A percentile compares a stretch with the other conserved stretches of the same genome.
Conservation (phyloP, 23 red algal genomes). For the Gracilaria domingensis region DNA sequence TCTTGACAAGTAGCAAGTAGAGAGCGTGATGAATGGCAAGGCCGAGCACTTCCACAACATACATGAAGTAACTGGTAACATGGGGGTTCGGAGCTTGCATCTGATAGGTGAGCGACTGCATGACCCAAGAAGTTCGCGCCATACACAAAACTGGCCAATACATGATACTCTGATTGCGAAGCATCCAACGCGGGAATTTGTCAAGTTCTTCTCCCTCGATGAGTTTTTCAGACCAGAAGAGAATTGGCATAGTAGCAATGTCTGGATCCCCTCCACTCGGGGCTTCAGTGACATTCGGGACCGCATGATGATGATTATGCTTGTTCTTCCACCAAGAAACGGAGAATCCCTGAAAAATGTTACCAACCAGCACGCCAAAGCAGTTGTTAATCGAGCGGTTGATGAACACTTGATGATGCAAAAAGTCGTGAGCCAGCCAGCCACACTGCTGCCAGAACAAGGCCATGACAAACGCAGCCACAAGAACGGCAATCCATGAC, state of each 20-base stretch:
- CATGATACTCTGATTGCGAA: conserved; percentile 73
- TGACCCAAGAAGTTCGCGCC: conserved; percentile 79
- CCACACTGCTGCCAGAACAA: conserved; percentile 93
- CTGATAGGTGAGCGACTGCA: conserved; percentile 72
- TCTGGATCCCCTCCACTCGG: conserved; percentile 85
- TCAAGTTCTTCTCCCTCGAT: conserved; percentile 83
- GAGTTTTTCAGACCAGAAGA: conserved; percentile 91
- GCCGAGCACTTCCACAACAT: conserved; percentile 45
- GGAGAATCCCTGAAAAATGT: conserved; percentile 91
- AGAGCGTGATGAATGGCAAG: conserved; percentile 67
- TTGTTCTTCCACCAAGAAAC: conserved; percentile 95
- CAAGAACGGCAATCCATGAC: not conserved
- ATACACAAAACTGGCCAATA: conserved; percentile 83
- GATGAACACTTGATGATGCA: conserved; percentile 88
- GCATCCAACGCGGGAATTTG: conserved; percentile 64
- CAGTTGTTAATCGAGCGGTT: conserved; percentile 69
- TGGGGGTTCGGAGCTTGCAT: conserved; percentile 29
- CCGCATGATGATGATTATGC: conserved; percentile 93
- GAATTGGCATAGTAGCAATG: conserved; percentile 84
- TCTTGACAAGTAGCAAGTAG: conserved; percentile 40
- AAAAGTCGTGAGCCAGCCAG: conserved; percentile 89
- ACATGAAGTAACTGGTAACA: conserved; percentile 39
- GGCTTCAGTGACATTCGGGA: conserved; percentile 82
- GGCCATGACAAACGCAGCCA: conserved; percentile 72
- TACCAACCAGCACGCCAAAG: conserved; percentile 80